Conservation (phyloP, 2,329 filamentous ascomycete species). For the Calonectria ilicicola region DNA sequence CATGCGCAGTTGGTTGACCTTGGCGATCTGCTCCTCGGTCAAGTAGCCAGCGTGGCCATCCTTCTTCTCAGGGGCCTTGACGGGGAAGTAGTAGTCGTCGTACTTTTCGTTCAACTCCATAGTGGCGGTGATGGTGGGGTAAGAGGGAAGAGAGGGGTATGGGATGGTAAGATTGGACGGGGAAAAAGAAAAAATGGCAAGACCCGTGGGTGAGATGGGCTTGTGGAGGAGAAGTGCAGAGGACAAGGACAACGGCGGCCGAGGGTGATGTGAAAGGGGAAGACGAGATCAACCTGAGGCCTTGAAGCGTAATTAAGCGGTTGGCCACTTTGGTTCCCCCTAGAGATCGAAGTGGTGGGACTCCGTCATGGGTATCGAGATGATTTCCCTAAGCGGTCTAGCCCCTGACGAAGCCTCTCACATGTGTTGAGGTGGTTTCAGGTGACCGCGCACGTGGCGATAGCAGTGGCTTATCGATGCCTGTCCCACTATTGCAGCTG, state of each 20-base stretch:
- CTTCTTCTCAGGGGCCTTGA: conserved; percentile 75
- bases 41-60: conserved; percentile 90
- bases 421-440: conserved; percentile 30
- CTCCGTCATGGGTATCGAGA: conserved; percentile 45
- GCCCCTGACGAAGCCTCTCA: conserved; percentile 23
- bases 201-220: conserved; percentile 2
- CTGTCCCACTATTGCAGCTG: neutral
- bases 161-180: conserved; percentile 7
- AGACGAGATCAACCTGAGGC: conserved; percentile 29
- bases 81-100: conserved; percentile 95
- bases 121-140: conserved; percentile 46
- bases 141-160: conserved; percentile 22
- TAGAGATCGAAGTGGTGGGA: conserved; percentile 44
- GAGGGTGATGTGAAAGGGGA: conserved; percentile 33
- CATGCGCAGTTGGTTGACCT: conserved; percentile 86
- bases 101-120: conserved; percentile 85
- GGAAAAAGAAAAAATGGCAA: conserved; percentile 7
- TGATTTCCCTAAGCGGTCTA: conserved; percentile 41
- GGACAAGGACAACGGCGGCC: neutral
- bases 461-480: conserved; percentile 1
- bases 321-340: conserved; percentile 39
- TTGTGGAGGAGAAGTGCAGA: neutral
- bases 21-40: conserved; percentile 87
- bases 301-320: conserved; percentile 45
- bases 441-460: conserved; percentile 29